phyloP scores from a whole-genome alignment of 1,284 basidiomycete species.

The Pholiota adiposa region DNA sequence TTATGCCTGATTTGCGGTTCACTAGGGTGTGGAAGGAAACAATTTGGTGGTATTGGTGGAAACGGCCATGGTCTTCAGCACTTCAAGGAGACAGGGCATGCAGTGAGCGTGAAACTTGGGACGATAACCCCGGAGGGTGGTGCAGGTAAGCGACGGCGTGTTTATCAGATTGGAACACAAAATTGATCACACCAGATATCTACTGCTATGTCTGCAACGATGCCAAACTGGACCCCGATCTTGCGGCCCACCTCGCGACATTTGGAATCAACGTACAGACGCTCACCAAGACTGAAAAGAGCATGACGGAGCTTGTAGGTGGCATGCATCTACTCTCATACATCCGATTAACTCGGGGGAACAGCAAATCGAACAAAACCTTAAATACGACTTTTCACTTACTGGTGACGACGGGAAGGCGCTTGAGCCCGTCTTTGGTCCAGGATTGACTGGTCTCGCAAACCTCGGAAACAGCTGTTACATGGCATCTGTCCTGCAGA shows the following conservation, averaged over 20 bases:
- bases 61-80: constrained; percentile 92
- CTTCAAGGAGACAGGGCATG: constrained; percentile 78
- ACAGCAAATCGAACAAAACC: constrained; percentile 82
- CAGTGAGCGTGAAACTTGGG: constrained; percentile 91
- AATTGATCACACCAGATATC: constrained; percentile 61
- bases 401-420: constrained; percentile 90
- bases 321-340: neutral
- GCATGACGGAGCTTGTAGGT: constrained; percentile 91
- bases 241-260: constrained; percentile 75
- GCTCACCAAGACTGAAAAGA: constrained; percentile 95
- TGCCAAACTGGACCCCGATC: constrained; percentile 78
- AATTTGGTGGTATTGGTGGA: constrained; percentile 86
- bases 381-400: constrained; percentile 94
- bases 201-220: constrained; percentile 97
- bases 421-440: constrained; percentile 88
- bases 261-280: constrained; percentile 90
- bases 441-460: constrained; percentile 86
- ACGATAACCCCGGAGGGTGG: constrained; percentile 96
- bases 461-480: constrained; percentile 99
- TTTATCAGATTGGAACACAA: neutral
- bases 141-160: constrained; percentile 62
- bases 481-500: constrained; percentile 94
- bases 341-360: constrained; percentile 95
- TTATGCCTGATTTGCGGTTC: constrained; percentile 94
- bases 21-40: constrained; percentile 91